Evolutionary conservation across 495 filamentous ascomycete species (phyloP).

Genomic region (Hyaloscypha bicolor): DNA sequence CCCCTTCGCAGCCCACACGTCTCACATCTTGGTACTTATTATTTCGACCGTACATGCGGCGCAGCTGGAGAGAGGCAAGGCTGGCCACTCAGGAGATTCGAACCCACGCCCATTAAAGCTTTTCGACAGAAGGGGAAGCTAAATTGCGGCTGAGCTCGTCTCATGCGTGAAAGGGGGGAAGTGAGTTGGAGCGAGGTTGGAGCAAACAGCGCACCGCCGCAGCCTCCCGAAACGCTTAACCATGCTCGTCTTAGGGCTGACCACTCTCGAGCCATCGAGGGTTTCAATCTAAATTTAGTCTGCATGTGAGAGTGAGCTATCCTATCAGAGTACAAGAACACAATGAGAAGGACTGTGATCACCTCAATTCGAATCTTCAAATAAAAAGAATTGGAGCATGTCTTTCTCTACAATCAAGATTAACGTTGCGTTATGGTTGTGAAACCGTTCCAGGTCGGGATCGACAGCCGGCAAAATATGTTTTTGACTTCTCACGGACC

Average conservation of each 20-base stretch:
- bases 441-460: background rate
- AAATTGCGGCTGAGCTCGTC: conserved; percentile 17
- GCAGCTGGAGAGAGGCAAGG: background rate
- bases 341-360: background rate
- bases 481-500: too few species aligned
- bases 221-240: conserved; percentile 3
- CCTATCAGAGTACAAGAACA: background rate
- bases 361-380: background rate
- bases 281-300: background rate
- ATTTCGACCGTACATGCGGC: background rate
- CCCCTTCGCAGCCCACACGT: background rate
- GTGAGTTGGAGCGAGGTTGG: background rate
- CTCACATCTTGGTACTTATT: background rate
- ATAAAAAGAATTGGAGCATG: background rate
- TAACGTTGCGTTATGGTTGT: background rate
- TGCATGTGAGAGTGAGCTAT: background rate
- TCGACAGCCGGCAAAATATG: background rate
- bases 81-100: conserved; percentile 11
- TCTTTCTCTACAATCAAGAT: background rate
- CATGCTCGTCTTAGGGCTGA: conserved; percentile 21
- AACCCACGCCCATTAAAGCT: background rate
- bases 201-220: background rate
- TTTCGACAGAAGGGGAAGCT: background rate
- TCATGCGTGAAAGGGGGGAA: background rate
- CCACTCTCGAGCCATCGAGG: background rate